A percentile compares a stretch with the other conserved stretches of the same genome.
phyloP scores from a whole-genome alignment of 805 yeast species.

The Kregervanrija delftensis region DNA sequence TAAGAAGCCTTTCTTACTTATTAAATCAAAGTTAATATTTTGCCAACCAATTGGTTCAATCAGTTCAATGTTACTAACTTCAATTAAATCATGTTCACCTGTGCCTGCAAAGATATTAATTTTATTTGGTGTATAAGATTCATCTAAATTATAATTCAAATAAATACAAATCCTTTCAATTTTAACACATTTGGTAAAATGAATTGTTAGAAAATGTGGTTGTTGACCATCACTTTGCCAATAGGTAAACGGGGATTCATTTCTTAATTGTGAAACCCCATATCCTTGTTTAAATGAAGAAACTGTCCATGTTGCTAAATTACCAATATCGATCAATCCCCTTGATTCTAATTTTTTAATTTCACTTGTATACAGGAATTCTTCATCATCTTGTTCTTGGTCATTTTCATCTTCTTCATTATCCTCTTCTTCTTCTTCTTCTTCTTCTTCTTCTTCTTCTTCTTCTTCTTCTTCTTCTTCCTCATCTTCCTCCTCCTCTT shows the following conservation, averaged over 20 bases:
- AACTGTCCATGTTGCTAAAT: slow-evolving; percentile 77
- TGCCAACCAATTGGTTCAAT: slow-evolving; percentile 76
- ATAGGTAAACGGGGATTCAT: slow-evolving; percentile 61
- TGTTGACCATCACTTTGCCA: slow-evolving; percentile 96
- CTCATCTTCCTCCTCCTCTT: no score
- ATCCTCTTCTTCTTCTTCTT: no score
- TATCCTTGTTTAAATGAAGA: slow-evolving; percentile 69
- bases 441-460: no score
- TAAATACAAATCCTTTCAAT: slow-evolving; percentile 65
- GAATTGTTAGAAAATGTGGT: slow-evolving; percentile 78
- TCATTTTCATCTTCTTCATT: no score
- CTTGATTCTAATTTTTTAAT: slow-evolving; percentile 46
- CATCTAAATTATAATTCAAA: slow-evolving; percentile 68
- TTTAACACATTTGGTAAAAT: slow-evolving; percentile 70
- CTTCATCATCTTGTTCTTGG: slow-evolving; percentile 10
- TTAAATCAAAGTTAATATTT: slow-evolving; percentile 50
- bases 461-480: no score
- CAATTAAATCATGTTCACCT: slow-evolving; percentile 70
- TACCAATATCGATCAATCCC: slow-evolving; percentile 70
- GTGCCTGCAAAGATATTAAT: slow-evolving; percentile 65
- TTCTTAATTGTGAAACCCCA: slow-evolving; percentile 66
- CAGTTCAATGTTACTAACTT: slow-evolving; percentile 54
- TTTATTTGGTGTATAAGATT: slow-evolving; percentile 84
- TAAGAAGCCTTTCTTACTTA: slow-evolving; percentile 47
- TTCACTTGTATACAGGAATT: slow-evolving; percentile 28